Conservation (phyloP, 1,284 basidiomycete species). For the Ganoderma lingzhi region DNA sequence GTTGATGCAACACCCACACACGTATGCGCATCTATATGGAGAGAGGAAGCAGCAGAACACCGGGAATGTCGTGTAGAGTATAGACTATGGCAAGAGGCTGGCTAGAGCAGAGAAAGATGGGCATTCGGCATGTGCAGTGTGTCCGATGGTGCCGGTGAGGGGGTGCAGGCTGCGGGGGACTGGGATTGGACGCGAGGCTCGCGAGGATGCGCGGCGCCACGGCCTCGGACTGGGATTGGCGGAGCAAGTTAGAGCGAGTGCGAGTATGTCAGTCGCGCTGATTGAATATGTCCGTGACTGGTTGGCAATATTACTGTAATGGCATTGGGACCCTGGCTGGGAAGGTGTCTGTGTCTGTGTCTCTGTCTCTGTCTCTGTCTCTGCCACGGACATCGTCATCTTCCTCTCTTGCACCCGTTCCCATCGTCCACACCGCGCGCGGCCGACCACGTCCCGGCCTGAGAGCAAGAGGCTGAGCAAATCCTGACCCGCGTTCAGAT, state of each 20-base stretch:
- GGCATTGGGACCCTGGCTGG: not conserved
- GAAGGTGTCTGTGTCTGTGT: not conserved
- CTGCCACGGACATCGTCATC: not conserved
- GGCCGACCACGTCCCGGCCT: slow-evolving; percentile 5
- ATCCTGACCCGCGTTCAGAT: not conserved
- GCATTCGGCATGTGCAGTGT: slow-evolving; percentile 8
- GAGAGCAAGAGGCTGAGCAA: slow-evolving; percentile 1
- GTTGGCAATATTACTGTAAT: too few species aligned
- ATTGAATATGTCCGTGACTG: not conserved
- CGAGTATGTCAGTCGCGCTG: slow-evolving; percentile 1
- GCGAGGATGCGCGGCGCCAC: slow-evolving; percentile 11
- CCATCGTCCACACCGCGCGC: slow-evolving; percentile 4
- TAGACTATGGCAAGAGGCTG: not conserved
- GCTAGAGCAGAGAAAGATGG: not conserved
- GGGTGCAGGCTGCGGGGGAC: not conserved
- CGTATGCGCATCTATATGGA: slow-evolving; percentile 1
- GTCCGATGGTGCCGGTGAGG: not conserved
- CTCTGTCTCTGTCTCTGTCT: slow-evolving; percentile 3
- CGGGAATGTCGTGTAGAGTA: slow-evolving; percentile 2
- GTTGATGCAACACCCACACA: slow-evolving; percentile 12
- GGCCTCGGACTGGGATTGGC: slow-evolving; percentile 10
- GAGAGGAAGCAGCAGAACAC: not conserved
- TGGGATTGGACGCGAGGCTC: slow-evolving; percentile 15
- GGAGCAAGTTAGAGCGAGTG: not conserved
- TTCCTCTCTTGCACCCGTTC: not conserved